Evolutionary conservation across 2,329 filamentous ascomycete species (phyloP), one percentile per base, ranked within the genome.

Genomic region (Monilinia laxa): DNA sequence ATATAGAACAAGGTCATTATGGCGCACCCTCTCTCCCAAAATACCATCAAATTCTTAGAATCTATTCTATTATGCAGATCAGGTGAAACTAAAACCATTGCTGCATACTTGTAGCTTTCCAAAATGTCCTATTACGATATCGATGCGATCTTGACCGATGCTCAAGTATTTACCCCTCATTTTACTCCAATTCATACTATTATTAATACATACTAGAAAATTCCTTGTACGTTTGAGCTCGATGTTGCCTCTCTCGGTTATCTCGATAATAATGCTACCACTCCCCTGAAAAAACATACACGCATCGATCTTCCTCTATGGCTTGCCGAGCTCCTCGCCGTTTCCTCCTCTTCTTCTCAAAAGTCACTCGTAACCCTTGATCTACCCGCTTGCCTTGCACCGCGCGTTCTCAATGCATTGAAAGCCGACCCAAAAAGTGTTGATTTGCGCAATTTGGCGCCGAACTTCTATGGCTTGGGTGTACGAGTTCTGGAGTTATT

Each of bases 141-240:
- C 67, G 89, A 93, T 73, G 85, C 90, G 69, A 95, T 96, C 80
- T 84, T 95, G 55, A 95, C 92, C 12, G 91, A 95, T 77, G 88
- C 91, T 60, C 92, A 93, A 81, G 89, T 90, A 81, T 56, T 70
- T 70, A 49, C 57, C 58, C 68, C 66, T 59, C 45, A 38, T 62
- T 23, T 14, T 60, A 60, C 64, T 68, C 47, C 71, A 20, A 55
- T 25, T 45, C 51, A 51, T 38, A 5, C 20, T 65, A 20, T 60
- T 69, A 70, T 60, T 69, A 70, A 70, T 62, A 71, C 49, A 52
- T 42, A 63, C 64, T 73, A 97, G 88, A 98, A 97, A 90, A 87
- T 97, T 42, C 94, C 95, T 52, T 97, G 93, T 81, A 96, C 91
- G 62, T 97, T 98, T 80, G 91, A 97, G 76, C 86, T 97, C 75